phyloP scores from a whole-genome alignment of 345 rosid genomes.

The Arabis alpina region DNA sequence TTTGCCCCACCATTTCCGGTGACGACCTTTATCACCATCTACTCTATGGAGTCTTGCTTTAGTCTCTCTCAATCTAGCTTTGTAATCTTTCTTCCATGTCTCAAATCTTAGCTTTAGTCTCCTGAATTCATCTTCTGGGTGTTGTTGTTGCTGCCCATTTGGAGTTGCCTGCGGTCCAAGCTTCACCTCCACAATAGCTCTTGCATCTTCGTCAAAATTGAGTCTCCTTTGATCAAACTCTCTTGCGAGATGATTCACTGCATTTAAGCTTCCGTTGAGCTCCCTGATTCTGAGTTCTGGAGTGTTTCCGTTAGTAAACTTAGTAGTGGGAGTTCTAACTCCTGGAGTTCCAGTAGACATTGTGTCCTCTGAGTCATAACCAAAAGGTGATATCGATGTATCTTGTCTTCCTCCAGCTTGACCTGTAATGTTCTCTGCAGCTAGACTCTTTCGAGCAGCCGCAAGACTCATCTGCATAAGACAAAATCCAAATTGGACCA shows the following conservation, averaged over 20 bases:
- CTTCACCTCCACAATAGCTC: slow-evolving; percentile 56
- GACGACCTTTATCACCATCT: slow-evolving; percentile 58
- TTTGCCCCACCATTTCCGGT: slow-evolving; percentile 89
- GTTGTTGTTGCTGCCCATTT: slow-evolving; percentile 37
- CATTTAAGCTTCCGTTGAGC: slow-evolving; percentile 56
- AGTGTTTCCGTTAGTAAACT: slow-evolving; percentile 42
- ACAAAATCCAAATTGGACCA: slow-evolving; percentile 3
- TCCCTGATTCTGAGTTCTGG: slow-evolving; percentile 58
- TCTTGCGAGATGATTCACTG: slow-evolving; percentile 60
- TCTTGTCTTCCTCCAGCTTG: slow-evolving; percentile 62
- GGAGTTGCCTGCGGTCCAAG: slow-evolving; percentile 46
- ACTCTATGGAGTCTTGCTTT: slow-evolving; percentile 69
- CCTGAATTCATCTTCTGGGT: slow-evolving; percentile 65
- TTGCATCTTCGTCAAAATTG: slow-evolving; percentile 69
- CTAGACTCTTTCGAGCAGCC: slow-evolving; percentile 74
- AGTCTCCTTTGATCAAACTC: slow-evolving; percentile 79
- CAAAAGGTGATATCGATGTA: slow-evolving; percentile 57
- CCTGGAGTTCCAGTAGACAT: slow-evolving; percentile 68
- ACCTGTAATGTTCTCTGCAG: slow-evolving; percentile 53
- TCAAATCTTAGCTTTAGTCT: slow-evolving; percentile 70
- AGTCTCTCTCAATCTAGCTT: slow-evolving; percentile 66
- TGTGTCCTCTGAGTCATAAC: slow-evolving; percentile 74
- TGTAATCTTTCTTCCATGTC: slow-evolving; percentile 91
- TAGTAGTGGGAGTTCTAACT: slow-evolving; percentile 56
- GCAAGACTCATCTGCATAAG: slow-evolving; percentile 73